Evolutionary conservation across 2,329 filamentous ascomycete genomes (phyloP), one percentile per base, ranked within the genome.

Genomic region (Arthrinium phaeospermum): DNA sequence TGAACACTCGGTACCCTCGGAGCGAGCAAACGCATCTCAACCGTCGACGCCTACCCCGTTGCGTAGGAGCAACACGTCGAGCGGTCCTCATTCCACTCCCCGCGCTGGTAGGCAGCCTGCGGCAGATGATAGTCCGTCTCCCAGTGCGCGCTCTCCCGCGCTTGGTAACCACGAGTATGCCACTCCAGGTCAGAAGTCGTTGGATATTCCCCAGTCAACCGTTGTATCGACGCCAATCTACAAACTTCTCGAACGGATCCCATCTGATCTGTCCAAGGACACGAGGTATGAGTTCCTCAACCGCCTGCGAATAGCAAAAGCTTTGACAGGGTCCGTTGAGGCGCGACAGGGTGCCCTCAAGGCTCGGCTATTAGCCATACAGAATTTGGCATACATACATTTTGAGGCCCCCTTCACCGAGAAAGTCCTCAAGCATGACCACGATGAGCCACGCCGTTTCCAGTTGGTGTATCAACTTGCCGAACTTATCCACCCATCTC

Each of bases 401-500:
- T 88, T 89, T 2, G 97, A 99, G 78, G 84, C 88, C 4, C 90
- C 91, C n/a, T 98, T 99, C 77, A 87, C 95, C 64, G 92, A 96
- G 74, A 96, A 94, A 81, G 90, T 98, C 57, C 87, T 98, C 70
- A 93, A 94, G 75, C 92, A 95, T 76, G 97, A 99, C 79, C 90
- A 91, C 49, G 96, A 98, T 78, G 94, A 98, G 81, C 95, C 95
- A 2, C 92, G 95, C 73, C 91, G 94, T 70, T 92, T 95, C 74
- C 96, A 99, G 81, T 87, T 99, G 34, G 92, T 94, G 4, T 97
- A 97, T 78, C 97, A 99, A 82, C 89, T 99, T 49, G 94, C 94
- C 24, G 96, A 98, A 80, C 86, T 99, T 72, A 92, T 98, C 30
- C 95, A 97, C 76, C 94, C 96, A 14, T 91, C 94, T 5, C 88